These are phyloP conservation scores for Talaromyces amestolkiae DNA, from an alignment of 2,329 filamentous ascomycete genomes.

Conservation along the genomic window DNA sequence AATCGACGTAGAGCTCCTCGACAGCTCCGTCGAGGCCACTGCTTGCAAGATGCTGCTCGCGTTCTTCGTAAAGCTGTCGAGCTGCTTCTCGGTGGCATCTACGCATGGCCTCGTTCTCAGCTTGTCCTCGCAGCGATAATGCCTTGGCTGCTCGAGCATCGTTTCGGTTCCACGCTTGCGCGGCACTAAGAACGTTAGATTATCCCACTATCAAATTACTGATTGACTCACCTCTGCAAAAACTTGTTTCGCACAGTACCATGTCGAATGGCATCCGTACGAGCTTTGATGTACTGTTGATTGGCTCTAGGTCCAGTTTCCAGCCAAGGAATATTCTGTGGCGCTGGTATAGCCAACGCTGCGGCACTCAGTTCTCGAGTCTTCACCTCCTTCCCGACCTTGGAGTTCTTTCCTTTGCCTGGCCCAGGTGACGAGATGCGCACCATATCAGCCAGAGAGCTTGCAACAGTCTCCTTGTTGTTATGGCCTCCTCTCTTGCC, in stretches of 20 bases:
- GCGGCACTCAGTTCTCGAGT: constrained; percentile 75
- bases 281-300: constrained; percentile 89
- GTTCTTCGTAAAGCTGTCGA: constrained; percentile 85
- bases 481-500: constrained; percentile 85
- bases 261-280: constrained; percentile 95
- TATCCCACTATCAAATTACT: neutral
- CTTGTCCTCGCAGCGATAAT: constrained; percentile 87
- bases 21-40: constrained; percentile 44
- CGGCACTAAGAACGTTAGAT: constrained; percentile 60
- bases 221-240: constrained; percentile 69
- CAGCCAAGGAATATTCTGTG: constrained; percentile 92
- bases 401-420: constrained; percentile 50
- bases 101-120: constrained; percentile 95
- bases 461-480: constrained; percentile 68
- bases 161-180: constrained; percentile 97
- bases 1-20: constrained; percentile 85
- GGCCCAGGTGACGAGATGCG: constrained; percentile 87
- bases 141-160: constrained; percentile 95
- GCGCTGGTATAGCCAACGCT: constrained; percentile 78
- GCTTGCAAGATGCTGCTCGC: constrained; percentile 66
- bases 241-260: constrained; percentile 96
- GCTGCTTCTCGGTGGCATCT: constrained; percentile 95
- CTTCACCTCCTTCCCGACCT: constrained; percentile 62
- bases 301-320: constrained; percentile 90
- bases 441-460: constrained; percentile 87